phyloP scores from a whole-genome alignment of 495 filamentous ascomycete species.

The Tirmania nivea region DNA sequence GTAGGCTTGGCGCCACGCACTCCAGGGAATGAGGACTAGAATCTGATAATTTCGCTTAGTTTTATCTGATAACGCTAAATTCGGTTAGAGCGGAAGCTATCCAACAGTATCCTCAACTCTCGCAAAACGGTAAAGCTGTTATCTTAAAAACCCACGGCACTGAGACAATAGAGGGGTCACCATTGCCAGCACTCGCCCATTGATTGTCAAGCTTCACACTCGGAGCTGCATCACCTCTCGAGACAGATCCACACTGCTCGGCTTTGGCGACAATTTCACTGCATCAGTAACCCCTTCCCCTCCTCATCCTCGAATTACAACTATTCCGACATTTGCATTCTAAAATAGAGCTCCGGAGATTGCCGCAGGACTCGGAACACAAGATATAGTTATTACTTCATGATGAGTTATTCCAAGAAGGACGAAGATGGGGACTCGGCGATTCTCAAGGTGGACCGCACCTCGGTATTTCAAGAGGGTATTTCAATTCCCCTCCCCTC shows the following conservation, averaged over 20 bases:
- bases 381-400: not conserved
- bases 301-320: not conserved
- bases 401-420: constrained; percentile 94
- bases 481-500: constrained; percentile 2
- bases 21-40: too few species aligned
- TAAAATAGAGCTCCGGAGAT: not conserved
- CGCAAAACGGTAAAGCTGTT: not conserved
- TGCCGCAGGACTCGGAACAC: not conserved
- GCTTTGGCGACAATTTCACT: too few species aligned
- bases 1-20: too few species aligned
- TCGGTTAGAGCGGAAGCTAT: too few species aligned
- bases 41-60: too few species aligned
- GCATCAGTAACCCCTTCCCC: not conserved
- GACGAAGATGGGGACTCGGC: constrained; percentile 89
- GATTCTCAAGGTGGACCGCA: constrained; percentile 90
- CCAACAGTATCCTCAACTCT: too few species aligned
- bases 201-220: not conserved
- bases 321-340: not conserved
- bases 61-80: too few species aligned
- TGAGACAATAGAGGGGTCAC: not conserved
- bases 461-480: constrained; percentile 99
- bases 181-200: not conserved
- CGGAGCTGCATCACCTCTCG: not conserved
- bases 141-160: not conserved
- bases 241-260: not conserved